Evolutionary conservation across 345 rosid species (phyloP).

Genomic region (Crucihimalaya himalaica): DNA sequence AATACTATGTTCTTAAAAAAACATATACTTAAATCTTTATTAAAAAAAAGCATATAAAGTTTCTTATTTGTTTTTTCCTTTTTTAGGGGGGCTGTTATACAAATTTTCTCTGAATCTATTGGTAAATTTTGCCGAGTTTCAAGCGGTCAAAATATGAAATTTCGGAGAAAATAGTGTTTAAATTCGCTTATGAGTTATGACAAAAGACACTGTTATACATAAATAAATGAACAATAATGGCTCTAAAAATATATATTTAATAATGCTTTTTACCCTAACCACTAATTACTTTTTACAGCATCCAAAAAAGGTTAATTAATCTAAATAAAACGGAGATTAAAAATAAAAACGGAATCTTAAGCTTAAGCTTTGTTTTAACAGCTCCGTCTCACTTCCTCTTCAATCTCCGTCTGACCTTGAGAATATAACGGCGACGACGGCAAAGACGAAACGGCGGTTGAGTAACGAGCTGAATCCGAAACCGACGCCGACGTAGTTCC

Average conservation of each 20-base stretch:
- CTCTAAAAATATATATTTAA: constrained; percentile 8
- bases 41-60: not conserved
- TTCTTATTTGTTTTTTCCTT: not conserved
- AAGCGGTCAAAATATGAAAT: not conserved
- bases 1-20: not conserved
- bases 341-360: not conserved
- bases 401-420: constrained; percentile 39
- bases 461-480: constrained; percentile 37
- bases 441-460: constrained; percentile 41
- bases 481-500: constrained; percentile 16
- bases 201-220: not conserved
- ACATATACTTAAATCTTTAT: not conserved
- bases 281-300: constrained; percentile 38
- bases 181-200: not conserved
- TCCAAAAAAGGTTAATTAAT: constrained; percentile 28
- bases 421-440: constrained; percentile 40
- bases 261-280: constrained; percentile 16
- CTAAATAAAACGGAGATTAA: constrained; percentile 15
- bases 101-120: not conserved
- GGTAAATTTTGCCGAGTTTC: constrained; percentile 1
- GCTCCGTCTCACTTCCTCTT: constrained; percentile 42
- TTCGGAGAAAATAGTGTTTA: not conserved
- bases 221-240: not conserved
- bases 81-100: not conserved
- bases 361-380: not conserved